Evolutionary conservation across 768 basidiomycete genomes (phyloP).

Genomic region (Amanita rimosa): DNA sequence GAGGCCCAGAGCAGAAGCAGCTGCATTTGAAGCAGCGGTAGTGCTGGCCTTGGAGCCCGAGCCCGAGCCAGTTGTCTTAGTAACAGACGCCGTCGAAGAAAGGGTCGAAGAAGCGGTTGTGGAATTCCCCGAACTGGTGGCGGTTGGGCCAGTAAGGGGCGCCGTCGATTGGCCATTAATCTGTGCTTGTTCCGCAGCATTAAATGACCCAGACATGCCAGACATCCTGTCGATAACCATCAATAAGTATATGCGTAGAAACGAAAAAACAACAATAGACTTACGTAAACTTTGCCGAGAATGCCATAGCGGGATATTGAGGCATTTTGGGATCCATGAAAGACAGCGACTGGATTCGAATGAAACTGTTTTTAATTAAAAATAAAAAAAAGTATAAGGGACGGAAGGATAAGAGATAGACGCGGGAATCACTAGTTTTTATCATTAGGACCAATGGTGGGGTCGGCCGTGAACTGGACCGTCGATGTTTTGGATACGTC

Average conservation of each 20-base stretch:
- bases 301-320: conserved; percentile 52
- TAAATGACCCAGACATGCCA: conserved; percentile 69
- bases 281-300: conserved; percentile 72
- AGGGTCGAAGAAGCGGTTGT: not conserved
- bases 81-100: too few relatives aligned
- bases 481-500: conserved; percentile 39
- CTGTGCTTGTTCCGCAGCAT: conserved; percentile 36
- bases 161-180: conserved; percentile 54
- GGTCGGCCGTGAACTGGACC: conserved; percentile 39
- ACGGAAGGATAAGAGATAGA: not conserved
- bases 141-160: conserved; percentile 32
- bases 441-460: conserved; percentile 43
- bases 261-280: conserved; percentile 13
- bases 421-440: conserved; percentile 36
- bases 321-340: conserved; percentile 41
- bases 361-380: conserved; percentile 69
- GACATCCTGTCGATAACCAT: conserved; percentile 30
- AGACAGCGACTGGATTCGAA: conserved; percentile 56
- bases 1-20: conserved; percentile 14
- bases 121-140: not conserved
- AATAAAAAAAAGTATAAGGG: conserved; percentile 2
- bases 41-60: conserved; percentile 16
- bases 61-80: conserved; percentile 8
- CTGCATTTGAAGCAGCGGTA: conserved; percentile 9
- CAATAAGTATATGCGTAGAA: not conserved